Conservation (phyloP, 495 filamentous ascomycete genomes). For the Penicillium lagena region DNA sequence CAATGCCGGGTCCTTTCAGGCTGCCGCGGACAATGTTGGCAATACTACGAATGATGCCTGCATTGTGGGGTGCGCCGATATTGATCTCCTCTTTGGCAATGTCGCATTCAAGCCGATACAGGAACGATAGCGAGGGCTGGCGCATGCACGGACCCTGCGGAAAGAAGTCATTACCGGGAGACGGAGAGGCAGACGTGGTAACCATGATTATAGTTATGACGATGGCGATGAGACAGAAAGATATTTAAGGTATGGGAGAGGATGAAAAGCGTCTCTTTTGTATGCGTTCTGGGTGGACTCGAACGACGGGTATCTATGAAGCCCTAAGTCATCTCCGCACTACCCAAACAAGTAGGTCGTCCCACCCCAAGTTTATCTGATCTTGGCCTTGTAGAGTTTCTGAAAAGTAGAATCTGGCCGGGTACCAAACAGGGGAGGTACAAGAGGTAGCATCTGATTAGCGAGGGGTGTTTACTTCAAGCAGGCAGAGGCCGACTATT, state of each 20-base stretch:
- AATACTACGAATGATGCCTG: constrained; percentile 19
- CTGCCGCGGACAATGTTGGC: constrained; percentile 22
- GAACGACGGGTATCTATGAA: no score
- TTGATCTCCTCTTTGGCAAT: constrained; percentile 19
- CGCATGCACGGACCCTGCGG: constrained; percentile 22
- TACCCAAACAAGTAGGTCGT: constrained; percentile 10
- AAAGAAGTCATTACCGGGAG: constrained; percentile 21
- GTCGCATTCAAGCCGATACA: constrained; percentile 22
- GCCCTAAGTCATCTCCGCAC: background rate
- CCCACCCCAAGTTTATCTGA: constrained; percentile 6
- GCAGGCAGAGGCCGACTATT: background rate
- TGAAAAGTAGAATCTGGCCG: background rate
- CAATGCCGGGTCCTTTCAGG: constrained; percentile 19
- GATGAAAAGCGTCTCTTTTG: no score
- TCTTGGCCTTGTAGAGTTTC: background rate
- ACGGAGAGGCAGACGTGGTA: constrained; percentile 7
- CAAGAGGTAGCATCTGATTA: constrained; percentile 11
- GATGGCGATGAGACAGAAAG: no score
- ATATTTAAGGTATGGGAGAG: no score
- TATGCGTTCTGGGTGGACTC: no score
- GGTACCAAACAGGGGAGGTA: constrained; percentile 8
- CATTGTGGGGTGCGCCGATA: constrained; percentile 18
- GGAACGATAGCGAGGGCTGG: constrained; percentile 15
- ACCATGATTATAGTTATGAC: background rate
- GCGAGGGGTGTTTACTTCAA: background rate